These are phyloP conservation scores for Zalaria sp. DNA, from an alignment of 2,329 filamentous ascomycete genomes.

Conservation along the genomic window DNA sequence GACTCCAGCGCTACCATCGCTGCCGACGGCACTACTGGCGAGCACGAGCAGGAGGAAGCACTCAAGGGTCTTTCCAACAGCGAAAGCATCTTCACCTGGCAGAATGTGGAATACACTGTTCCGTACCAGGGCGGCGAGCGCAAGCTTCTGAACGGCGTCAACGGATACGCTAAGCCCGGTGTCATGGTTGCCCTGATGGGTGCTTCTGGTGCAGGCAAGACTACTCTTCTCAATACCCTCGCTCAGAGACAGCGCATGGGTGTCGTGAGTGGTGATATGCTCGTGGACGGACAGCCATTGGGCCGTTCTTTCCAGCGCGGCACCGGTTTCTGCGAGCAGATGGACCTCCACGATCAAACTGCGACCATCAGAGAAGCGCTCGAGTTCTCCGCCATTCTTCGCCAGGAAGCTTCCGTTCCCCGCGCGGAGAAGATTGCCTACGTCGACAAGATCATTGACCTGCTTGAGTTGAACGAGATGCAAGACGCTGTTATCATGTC, in stretches of 20 bases:
- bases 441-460: conserved; percentile 50
- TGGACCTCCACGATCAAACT: conserved; percentile 56
- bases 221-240: conserved; percentile 64
- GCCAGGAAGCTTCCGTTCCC: conserved; percentile 42
- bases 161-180: conserved; percentile 67
- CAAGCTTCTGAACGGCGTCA: conserved; percentile 53
- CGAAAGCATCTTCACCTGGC: conserved; percentile 57
- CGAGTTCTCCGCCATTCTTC: conserved; percentile 52
- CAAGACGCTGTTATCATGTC: conserved; percentile 53
- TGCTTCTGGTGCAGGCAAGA: conserved; percentile 71
- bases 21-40: conserved; percentile 12
- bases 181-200: conserved; percentile 71
- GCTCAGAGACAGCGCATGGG: conserved; percentile 58
- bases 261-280: conserved; percentile 52
- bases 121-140: conserved; percentile 50
- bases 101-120: conserved; percentile 57
- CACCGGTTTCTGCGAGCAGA: conserved; percentile 60
- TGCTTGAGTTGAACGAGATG: conserved; percentile 50
- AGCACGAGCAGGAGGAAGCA: conserved; percentile 24
- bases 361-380: conserved; percentile 54
- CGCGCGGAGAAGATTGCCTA: conserved; percentile 50
- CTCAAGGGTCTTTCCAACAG: conserved; percentile 38
- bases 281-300: conserved; percentile 53
- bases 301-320: conserved; percentile 51
- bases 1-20: conserved; percentile 15